A percentile compares a stretch with the other conserved stretches of the same genome.
Conservation (phyloP, 2,329 filamentous ascomycete species). For the Fusarium torulosum region DNA sequence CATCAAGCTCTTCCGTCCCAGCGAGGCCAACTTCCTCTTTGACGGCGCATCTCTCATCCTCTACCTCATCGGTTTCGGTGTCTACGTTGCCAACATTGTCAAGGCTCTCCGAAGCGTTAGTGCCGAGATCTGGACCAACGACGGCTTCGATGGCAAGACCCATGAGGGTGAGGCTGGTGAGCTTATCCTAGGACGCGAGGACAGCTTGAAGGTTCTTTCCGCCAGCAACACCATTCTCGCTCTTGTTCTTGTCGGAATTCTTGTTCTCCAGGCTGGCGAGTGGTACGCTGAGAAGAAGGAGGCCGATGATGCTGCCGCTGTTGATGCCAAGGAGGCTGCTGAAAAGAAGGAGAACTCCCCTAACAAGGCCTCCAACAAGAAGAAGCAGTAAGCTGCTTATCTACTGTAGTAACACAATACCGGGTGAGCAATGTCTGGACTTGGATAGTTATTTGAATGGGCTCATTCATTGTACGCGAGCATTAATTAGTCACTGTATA, state of each 20-base stretch:
- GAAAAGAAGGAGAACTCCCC: constrained; percentile 55
- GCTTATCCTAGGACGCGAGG: constrained; percentile 82
- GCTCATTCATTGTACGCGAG: neutral
- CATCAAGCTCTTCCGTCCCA: constrained; percentile 93
- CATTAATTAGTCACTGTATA: constrained; percentile 21
- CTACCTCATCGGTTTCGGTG: constrained; percentile 87
- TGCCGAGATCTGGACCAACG: constrained; percentile 71
- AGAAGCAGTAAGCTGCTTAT: constrained; percentile 51
- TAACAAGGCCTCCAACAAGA: constrained; percentile 52
- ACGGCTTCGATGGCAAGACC: constrained; percentile 55
- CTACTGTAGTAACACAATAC: neutral
- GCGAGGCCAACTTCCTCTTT: constrained; percentile 95
- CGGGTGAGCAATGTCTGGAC: neutral
- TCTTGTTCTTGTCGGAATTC: constrained; percentile 88
- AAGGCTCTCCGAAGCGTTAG: constrained; percentile 91
- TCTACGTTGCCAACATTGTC: constrained; percentile 97
- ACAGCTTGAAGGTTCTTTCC: constrained; percentile 89
- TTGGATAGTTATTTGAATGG: constrained; percentile 2
- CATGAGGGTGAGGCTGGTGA: constrained; percentile 64
- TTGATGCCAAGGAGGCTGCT: constrained; percentile 59
- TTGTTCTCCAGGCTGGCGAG: constrained; percentile 95
- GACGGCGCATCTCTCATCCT: constrained; percentile 84
- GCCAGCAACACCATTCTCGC: constrained; percentile 97
- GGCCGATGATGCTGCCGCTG: constrained; percentile 78
- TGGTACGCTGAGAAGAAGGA: constrained; percentile 99